A percentile compares a stretch with the other conserved stretches of the same genome.
Evolutionary conservation across 2,329 filamentous ascomycete species (phyloP).

Genomic region (Fonsecaea nubica): DNA sequence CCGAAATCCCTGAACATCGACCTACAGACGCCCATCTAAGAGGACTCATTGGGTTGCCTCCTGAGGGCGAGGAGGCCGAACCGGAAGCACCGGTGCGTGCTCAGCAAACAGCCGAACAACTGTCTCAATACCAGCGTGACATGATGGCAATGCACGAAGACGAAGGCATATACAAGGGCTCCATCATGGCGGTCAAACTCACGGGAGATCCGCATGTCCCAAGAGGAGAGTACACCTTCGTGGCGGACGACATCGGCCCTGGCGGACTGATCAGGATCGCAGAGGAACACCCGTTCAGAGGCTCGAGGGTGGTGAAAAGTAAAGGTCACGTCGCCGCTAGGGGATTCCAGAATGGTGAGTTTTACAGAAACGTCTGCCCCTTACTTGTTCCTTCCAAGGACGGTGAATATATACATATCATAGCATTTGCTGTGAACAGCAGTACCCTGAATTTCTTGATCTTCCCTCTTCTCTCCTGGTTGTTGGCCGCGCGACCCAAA

Average conservation of each 20-base stretch:
- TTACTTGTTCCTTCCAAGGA: background rate
- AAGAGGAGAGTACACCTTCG: slow-evolving; percentile 81
- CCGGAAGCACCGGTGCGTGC: slow-evolving; percentile 6
- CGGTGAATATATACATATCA: background rate
- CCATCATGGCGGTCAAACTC: slow-evolving; percentile 83
- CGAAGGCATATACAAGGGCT: slow-evolving; percentile 55
- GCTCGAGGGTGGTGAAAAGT: slow-evolving; percentile 74
- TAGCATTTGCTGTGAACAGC: too few species aligned
- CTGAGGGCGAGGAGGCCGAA: slow-evolving; percentile 8
- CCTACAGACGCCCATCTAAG: slow-evolving; percentile 18
- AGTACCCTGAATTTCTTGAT: too few species aligned
- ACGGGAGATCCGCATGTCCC: slow-evolving; percentile 92
- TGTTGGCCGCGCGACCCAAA: too few species aligned
- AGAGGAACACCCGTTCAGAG: slow-evolving; percentile 72
- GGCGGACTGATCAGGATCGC: slow-evolving; percentile 69
- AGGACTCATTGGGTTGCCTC: slow-evolving; percentile 17
- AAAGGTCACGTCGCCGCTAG: slow-evolving; percentile 77
- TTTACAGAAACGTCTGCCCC: background rate
- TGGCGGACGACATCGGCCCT: slow-evolving; percentile 76
- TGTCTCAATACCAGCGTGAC: slow-evolving; percentile 9
- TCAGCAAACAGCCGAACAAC: background rate
- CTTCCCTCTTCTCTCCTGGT: too few species aligned
- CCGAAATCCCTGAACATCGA: slow-evolving; percentile 50
- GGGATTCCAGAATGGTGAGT: slow-evolving; percentile 75
- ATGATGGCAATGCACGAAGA: slow-evolving; percentile 16